phyloP scores from a whole-genome alignment of 371 early-diverging fungal species.

The Parasitella parasitica region DNA sequence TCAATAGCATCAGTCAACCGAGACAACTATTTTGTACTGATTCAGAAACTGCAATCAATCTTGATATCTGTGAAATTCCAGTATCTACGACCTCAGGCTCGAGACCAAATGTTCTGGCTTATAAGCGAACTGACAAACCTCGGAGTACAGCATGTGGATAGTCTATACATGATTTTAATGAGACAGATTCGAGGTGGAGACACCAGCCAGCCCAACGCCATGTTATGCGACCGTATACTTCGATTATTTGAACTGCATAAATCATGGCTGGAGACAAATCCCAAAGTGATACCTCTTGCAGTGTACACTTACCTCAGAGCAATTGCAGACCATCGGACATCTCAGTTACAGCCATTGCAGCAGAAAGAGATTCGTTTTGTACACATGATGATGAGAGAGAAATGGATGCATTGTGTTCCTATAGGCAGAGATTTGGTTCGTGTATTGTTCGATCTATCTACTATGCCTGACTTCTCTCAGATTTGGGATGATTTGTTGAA shows the following conservation, averaged over 20 bases:
- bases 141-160: conserved; percentile 54
- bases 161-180: conserved; percentile 52
- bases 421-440: conserved; percentile 75
- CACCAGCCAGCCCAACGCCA: conserved; percentile 44
- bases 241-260: conserved; percentile 50
- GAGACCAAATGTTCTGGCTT: conserved; percentile 67
- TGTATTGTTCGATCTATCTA: conserved; percentile 64
- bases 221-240: conserved; percentile 55
- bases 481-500: conserved; percentile 63
- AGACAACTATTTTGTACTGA: conserved; percentile 58
- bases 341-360: conserved; percentile 40
- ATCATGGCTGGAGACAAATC: conserved; percentile 48
- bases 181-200: conserved; percentile 72
- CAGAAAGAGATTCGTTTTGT: conserved; percentile 59
- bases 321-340: conserved; percentile 62
- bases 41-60: conserved; percentile 53
- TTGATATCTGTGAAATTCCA: conserved; percentile 47
- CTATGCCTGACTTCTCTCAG: conserved; percentile 57
- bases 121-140: conserved; percentile 55
- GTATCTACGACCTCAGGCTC: conserved; percentile 36
- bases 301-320: conserved; percentile 62
- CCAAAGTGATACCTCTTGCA: conserved; percentile 54
- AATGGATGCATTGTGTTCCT: conserved; percentile 60
- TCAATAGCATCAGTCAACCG: conserved; percentile 63
- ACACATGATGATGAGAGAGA: conserved; percentile 53